These are phyloP conservation scores for Xylaria intraflava DNA, from an alignment of 495 filamentous ascomycete species.

Conservation along the genomic window DNA sequence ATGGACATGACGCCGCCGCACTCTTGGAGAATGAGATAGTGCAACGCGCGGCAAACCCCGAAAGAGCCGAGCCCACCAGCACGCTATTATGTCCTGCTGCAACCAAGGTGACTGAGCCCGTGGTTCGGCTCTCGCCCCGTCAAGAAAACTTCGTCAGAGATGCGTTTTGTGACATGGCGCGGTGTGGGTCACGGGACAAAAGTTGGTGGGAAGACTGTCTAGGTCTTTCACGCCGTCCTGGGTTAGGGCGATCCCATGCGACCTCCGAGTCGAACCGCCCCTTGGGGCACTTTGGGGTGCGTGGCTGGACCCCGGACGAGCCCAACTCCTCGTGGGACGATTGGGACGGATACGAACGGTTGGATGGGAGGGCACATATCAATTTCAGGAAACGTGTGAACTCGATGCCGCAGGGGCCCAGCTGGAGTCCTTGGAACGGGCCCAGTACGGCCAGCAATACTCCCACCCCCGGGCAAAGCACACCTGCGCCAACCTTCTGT, in stretches of 20 bases:
- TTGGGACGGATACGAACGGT: neutral
- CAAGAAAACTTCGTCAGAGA: conserved; percentile 21
- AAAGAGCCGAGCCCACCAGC: neutral
- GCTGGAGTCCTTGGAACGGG: neutral
- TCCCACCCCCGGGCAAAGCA: too few species aligned
- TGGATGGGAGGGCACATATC: neutral
- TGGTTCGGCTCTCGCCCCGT: conserved; percentile 12
- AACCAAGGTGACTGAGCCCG: neutral
- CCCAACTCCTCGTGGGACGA: neutral
- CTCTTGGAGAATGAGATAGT: conserved; percentile 12
- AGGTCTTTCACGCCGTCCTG: neutral
- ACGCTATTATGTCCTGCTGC: neutral
- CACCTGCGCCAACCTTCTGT: neutral
- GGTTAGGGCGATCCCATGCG: conserved; percentile 11
- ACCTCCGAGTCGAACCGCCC: conserved; percentile 16
- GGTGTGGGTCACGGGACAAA: conserved; percentile 18
- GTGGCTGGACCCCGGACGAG: neutral
- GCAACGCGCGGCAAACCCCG: neutral
- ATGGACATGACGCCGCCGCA: conserved; percentile 16
- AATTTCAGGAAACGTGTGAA: neutral
- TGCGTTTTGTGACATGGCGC: conserved; percentile 19
- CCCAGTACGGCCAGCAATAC: neutral
- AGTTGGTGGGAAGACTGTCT: conserved; percentile 20
- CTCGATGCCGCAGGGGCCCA: neutral
- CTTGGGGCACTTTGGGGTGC: neutral